Percentiles rank a stretch among this genome's conserved stretches.
These are phyloP conservation scores for Sungouiella thailandica DNA, from an alignment of 805 yeast genomes.

Conservation along the genomic window DNA sequence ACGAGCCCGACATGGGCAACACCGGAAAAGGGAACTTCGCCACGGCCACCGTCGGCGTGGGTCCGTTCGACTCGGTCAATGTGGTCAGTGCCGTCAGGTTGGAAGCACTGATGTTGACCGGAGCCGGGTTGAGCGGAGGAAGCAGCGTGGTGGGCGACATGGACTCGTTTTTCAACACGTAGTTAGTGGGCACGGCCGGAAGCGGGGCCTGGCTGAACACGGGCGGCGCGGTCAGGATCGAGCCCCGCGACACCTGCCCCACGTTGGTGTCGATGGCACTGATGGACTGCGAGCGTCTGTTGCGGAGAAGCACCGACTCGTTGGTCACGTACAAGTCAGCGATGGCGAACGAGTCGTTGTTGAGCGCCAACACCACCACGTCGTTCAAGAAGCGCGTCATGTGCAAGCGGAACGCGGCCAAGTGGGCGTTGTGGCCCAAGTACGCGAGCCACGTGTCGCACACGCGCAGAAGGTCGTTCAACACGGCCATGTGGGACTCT, in stretches of 20 bases:
- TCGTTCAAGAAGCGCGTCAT: conserved; percentile 13
- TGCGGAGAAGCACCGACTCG: conserved; percentile 6
- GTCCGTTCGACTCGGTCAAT: no score
- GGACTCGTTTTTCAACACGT: no score
- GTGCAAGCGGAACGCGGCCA: conserved; percentile 12
- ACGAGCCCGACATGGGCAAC: no score
- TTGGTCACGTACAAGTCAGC: conserved; percentile 4
- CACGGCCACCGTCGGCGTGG: no score
- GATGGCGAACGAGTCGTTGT: conserved; percentile 4
- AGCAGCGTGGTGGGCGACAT: neutral
- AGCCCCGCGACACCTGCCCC: neutral
- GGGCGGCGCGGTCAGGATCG: neutral
- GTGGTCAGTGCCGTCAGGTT: no score
- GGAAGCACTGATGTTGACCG: no score
- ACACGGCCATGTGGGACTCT: conserved; percentile 19
- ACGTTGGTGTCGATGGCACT: conserved; percentile 3
- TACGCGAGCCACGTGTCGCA: conserved; percentile 21
- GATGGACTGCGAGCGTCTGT: conserved; percentile 7
- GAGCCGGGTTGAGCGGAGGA: no score
- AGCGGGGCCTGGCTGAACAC: conserved; percentile 1
- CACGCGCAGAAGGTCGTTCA: conserved; percentile 4
- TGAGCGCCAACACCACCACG: conserved; percentile 7
- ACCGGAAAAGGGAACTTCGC: no score
- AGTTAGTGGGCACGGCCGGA: neutral
- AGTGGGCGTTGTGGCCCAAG: conserved; percentile 6